Conservation (phyloP, 768 basidiomycete species). For the Tricholoma matsutake region DNA sequence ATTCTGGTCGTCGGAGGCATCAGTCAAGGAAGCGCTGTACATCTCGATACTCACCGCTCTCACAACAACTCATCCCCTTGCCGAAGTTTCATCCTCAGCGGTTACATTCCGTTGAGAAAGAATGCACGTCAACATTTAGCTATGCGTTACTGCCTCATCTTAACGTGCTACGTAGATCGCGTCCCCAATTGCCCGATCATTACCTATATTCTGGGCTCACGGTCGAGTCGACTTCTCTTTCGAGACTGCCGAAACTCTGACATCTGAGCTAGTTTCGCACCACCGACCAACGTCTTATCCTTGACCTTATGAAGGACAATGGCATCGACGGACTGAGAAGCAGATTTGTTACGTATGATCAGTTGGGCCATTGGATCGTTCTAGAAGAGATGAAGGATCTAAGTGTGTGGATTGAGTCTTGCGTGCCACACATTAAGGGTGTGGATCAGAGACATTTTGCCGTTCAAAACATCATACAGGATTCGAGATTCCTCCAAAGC, state of each 20-base stretch:
- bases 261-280: slow-evolving; percentile 37
- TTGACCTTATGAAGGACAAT: slow-evolving; percentile 12
- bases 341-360: slow-evolving; percentile 25
- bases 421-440: no score
- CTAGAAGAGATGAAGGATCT: slow-evolving; percentile 25
- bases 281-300: slow-evolving; percentile 11
- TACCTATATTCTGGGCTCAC: slow-evolving; percentile 75
- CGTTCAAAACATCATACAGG: neutral
- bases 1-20: slow-evolving; percentile 70
- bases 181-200: slow-evolving; percentile 40
- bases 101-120: slow-evolving; percentile 55
- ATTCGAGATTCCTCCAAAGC: neutral
- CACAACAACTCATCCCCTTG: slow-evolving; percentile 49
- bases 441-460: no score
- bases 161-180: slow-evolving; percentile 38
- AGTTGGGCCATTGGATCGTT: slow-evolving; percentile 26
- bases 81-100: slow-evolving; percentile 55
- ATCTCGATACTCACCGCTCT: no score
- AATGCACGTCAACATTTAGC: slow-evolving; percentile 24
- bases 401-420: slow-evolving; percentile 19
- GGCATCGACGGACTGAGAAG: slow-evolving; percentile 15
- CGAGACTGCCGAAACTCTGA: slow-evolving; percentile 45
- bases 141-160: neutral
- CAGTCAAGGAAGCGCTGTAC: slow-evolving; percentile 65
- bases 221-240: slow-evolving; percentile 59